Conservation (phyloP, 2,329 filamentous ascomycete species). For the Colletotrichum tropicicola region DNA sequence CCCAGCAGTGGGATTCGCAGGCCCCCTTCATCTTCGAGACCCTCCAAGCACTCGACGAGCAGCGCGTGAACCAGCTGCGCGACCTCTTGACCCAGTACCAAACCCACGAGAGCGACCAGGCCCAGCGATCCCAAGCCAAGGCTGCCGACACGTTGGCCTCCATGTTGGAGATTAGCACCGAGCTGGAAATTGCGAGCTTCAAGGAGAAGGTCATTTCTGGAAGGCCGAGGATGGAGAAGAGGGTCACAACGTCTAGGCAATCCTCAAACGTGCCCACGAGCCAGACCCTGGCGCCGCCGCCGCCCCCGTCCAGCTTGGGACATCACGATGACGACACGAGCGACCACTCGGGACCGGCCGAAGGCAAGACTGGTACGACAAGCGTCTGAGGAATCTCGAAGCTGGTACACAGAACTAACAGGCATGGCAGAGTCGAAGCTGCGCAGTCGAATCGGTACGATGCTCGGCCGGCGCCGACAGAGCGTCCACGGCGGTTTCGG, state of each 20-base stretch:
- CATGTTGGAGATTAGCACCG: constrained; percentile 86
- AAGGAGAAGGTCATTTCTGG: constrained; percentile 30
- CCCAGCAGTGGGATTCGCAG: constrained; percentile 90
- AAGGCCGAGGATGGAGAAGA: constrained; percentile 46
- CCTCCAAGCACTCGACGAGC: constrained; percentile 90
- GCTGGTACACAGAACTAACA: constrained; percentile 34
- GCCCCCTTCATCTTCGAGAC: constrained; percentile 95
- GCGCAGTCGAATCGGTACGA: constrained; percentile 73
- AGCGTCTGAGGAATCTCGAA: background rate
- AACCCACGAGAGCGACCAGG: constrained; percentile 89
- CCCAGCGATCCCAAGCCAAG: constrained; percentile 77
- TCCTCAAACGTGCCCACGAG: constrained; percentile 46
- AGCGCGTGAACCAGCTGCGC: constrained; percentile 86
- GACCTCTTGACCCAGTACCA: constrained; percentile 92
- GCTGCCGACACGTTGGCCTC: constrained; percentile 84
- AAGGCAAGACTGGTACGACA: constrained; percentile 36
- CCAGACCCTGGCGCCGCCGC: constrained; percentile 38
- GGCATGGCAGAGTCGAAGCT: constrained; percentile 60
- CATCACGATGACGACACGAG: constrained; percentile 51
- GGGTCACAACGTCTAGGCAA: constrained; percentile 49
- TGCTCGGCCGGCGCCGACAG: constrained; percentile 72
- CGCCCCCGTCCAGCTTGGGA: constrained; percentile 28
- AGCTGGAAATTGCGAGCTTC: constrained; percentile 75
- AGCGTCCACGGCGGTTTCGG: constrained; percentile 72
- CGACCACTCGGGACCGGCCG: constrained; percentile 49